Percentiles rank a stretch among this genome's conserved stretches.
phyloP scores from a whole-genome alignment of 2,329 filamentous ascomycete species.

The Fusarium cicatricum region DNA sequence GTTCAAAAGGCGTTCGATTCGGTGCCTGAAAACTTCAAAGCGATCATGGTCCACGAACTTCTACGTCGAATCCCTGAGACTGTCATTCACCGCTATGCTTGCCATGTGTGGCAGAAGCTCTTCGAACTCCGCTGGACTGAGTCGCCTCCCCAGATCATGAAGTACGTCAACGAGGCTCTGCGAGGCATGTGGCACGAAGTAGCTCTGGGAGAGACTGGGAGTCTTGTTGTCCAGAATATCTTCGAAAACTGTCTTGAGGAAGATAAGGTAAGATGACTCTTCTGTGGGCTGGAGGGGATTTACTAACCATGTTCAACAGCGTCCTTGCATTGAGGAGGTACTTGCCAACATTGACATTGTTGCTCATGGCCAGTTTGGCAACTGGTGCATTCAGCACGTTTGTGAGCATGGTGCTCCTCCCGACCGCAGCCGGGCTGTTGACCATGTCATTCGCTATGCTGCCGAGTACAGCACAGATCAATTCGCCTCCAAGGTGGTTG shows the following conservation, averaged over 20 bases:
- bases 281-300: background rate
- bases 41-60: conserved; percentile 97
- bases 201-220: conserved; percentile 94
- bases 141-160: conserved; percentile 97
- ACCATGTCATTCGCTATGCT: conserved; percentile 92
- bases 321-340: conserved; percentile 96
- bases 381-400: conserved; percentile 99
- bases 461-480: conserved; percentile 99
- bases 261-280: conserved; percentile 77
- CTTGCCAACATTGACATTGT: conserved; percentile 95
- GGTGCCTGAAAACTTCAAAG: conserved; percentile 97
- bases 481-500: conserved; percentile 98
- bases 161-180: conserved; percentile 94
- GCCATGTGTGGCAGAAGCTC: conserved; percentile 99
- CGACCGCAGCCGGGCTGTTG: conserved; percentile 91
- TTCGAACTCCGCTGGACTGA: conserved; percentile 97
- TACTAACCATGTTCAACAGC: conserved; percentile 60
- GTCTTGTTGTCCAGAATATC: conserved; percentile 98
- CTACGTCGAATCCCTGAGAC: conserved; percentile 96
- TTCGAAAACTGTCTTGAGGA: conserved; percentile 99
- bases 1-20: conserved; percentile 99
- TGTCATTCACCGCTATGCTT: conserved; percentile 97
- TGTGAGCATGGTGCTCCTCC: conserved; percentile 93
- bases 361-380: conserved; percentile 96
- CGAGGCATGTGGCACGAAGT: conserved; percentile 99